Evolutionary conservation across 805 yeast species (phyloP), one percentile per base, ranked within the genome.

Genomic region (Yarrowia alimentaria): DNA sequence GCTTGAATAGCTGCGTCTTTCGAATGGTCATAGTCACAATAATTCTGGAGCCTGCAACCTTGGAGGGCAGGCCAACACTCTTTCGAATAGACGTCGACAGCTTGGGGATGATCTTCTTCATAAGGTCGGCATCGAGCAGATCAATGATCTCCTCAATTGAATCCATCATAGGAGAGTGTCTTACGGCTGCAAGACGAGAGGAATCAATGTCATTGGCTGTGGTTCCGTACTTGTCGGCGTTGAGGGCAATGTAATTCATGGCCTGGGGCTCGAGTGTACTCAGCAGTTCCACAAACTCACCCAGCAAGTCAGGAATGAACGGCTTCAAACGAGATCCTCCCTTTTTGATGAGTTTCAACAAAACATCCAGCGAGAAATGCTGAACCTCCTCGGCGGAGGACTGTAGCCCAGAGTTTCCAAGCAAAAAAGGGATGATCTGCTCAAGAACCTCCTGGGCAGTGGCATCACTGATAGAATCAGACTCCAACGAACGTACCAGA

Each of bases 201-300:
- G 86, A 79, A 64, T 93, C 97, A 54, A 91, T 79, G 30, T 80
- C 85, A 53, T 78, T 76, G 6, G 80, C 70, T 47, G 79, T 80
- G 53, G 89, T 63, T 33, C 89, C 88, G 62, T 84, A 89, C 64
- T 89, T 91, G 54, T 80, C 90, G 1, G 97, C 96, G 66, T 93
- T 90, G 54, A 91, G 70, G 0, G 93, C 80, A 53, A 91, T 67
- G 60, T 89, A 91, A 61, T 93, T 91, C 55, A 87, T 76, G 2
- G 85, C 79, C 61, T 90, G 96, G 0, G 98, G 98, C 61, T 93
- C 99, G 32, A 91, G 72, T 0, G 93, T 82, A 0, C 96, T 86
- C 79, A 91, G 79, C 54, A 88, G 68, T 6, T 75, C 66, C 5
- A 85, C 71, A 60, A 93, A 74, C 45, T 86, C 86, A 31, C 79